Evolutionary conservation across 257 asterid species (phyloP).

Genomic region (Cruciata laevipes): DNA sequence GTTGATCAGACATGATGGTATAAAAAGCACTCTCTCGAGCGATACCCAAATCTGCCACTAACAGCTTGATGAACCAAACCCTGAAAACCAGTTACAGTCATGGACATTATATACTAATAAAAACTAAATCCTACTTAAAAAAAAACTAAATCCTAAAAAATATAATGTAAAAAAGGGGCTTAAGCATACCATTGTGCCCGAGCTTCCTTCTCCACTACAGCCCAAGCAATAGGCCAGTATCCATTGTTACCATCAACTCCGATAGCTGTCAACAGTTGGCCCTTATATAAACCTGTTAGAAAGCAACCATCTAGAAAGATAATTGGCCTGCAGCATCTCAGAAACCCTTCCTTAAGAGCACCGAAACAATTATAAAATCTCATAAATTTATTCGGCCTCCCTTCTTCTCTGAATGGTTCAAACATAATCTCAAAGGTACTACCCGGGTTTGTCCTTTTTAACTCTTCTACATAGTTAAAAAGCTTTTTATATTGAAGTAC

Average conservation of each 20-base stretch:
- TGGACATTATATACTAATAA: no score
- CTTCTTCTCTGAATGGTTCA: not conserved
- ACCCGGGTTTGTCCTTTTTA: not conserved
- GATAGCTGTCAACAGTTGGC: not conserved
- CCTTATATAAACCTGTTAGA: not conserved
- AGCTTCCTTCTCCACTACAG: not conserved
- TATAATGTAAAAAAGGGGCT: no score
- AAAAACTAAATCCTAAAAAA: no score
- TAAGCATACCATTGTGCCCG: not conserved
- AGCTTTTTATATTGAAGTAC: not conserved
- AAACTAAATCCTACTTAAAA: no score
- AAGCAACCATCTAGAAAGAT: not conserved
- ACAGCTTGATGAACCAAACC: no score
- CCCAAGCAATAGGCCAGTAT: not conserved
- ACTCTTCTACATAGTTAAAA: not conserved
- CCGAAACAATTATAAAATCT: not conserved
- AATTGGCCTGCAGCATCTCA: no score
- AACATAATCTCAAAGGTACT: not conserved
- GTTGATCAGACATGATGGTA: no score
- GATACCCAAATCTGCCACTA: no score
- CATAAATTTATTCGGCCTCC: not conserved
- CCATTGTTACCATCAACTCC: not conserved
- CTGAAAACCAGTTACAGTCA: no score
- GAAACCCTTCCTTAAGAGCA: not conserved
- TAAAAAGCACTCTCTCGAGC: no score